Conservation (phyloP, 495 filamentous ascomycete genomes). For the Podospora pseudopauciseta region DNA sequence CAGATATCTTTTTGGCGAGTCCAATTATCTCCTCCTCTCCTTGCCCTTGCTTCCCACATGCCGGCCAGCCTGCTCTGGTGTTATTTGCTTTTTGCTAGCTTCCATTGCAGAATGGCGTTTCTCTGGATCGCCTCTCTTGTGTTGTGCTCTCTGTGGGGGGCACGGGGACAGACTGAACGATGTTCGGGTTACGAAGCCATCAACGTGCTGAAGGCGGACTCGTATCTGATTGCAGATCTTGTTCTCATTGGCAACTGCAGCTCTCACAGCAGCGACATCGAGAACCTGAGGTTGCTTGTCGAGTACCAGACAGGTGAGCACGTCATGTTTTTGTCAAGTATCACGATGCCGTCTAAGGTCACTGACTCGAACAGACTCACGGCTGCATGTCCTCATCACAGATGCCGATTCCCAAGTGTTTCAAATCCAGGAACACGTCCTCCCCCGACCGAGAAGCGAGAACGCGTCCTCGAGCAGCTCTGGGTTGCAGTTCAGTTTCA, state of each 20-base stretch:
- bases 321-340: background rate
- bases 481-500: slow-evolving; percentile 60
- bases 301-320: slow-evolving; percentile 70
- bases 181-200: slow-evolving; percentile 72
- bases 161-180: background rate
- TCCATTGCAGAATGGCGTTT: background rate
- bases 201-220: slow-evolving; percentile 52
- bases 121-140: background rate
- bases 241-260: slow-evolving; percentile 61
- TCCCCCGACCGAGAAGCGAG: slow-evolving; percentile 55
- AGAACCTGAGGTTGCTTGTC: slow-evolving; percentile 62
- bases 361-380: slow-evolving; percentile 51
- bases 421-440: slow-evolving; percentile 68
- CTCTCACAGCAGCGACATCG: slow-evolving; percentile 64
- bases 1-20: background rate
- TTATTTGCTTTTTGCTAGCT: background rate
- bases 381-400: slow-evolving; percentile 78
- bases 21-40: background rate
- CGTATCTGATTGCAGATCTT: slow-evolving; percentile 60
- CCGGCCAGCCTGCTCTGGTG: background rate
- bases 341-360: background rate
- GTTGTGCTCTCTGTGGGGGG: background rate
- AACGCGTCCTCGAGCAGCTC: slow-evolving; percentile 28
- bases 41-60: background rate
- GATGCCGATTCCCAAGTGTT: slow-evolving; percentile 69